Evolutionary conservation across 1,139 yeast species (phyloP).

Genomic region (Kluyveromyces sp.): DNA sequence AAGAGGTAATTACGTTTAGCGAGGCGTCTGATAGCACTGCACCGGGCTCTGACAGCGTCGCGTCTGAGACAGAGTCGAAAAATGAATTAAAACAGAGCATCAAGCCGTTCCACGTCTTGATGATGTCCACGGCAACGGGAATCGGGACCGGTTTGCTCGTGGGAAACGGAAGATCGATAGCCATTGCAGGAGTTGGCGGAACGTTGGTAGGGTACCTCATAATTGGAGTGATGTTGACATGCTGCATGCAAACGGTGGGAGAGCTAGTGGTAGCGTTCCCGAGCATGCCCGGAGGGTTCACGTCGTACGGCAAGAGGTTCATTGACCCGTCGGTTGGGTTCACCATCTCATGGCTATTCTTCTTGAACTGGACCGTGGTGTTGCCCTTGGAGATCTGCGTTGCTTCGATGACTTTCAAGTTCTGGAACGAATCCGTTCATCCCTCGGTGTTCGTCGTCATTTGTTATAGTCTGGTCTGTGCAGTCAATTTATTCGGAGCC

Average conservation of each 20-base stretch:
- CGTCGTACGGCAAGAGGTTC: constrained; percentile 58
- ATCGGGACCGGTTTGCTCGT: constrained; percentile 57
- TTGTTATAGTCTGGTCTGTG: constrained; percentile 45
- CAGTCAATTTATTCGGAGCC: constrained; percentile 54
- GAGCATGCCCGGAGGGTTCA: constrained; percentile 59
- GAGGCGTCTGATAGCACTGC: neutral
- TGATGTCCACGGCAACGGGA: constrained; percentile 57
- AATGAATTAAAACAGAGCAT: constrained; percentile 39
- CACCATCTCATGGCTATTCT: constrained; percentile 69
- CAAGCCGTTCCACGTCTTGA: constrained; percentile 42
- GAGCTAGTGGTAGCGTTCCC: constrained; percentile 71
- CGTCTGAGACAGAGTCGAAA: constrained; percentile 2
- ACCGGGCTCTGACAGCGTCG: neutral
- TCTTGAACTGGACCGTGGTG: constrained; percentile 67
- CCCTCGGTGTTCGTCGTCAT: constrained; percentile 54
- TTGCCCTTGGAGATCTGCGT: constrained; percentile 70
- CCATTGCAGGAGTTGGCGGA: constrained; percentile 68
- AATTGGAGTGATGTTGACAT: constrained; percentile 53
- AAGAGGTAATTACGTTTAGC: neutral
- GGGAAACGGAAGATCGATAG: constrained; percentile 59
- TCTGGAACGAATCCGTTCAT: constrained; percentile 47
- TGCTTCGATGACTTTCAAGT: constrained; percentile 58
- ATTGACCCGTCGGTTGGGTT: constrained; percentile 70
- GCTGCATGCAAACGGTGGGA: constrained; percentile 60
- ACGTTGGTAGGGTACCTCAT: constrained; percentile 52